Conservation (phyloP, 2,329 filamentous ascomycete species). For the Exophiala sp. region DNA sequence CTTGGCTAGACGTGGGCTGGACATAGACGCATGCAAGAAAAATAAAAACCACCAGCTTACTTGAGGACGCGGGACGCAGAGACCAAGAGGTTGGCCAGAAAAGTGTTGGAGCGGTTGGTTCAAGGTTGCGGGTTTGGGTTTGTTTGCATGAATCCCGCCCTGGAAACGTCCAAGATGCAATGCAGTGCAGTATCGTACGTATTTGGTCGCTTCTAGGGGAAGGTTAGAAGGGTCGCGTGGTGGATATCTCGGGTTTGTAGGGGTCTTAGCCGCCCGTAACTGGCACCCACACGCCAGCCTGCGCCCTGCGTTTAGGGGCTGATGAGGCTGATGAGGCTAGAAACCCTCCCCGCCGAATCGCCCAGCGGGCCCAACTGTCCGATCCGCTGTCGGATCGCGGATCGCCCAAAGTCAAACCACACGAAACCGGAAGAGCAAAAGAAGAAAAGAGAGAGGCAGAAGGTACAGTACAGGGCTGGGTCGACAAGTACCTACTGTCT, state of each 20-base stretch:
- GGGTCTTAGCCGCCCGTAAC: background rate
- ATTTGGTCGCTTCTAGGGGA: too few species aligned
- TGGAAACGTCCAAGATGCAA: background rate
- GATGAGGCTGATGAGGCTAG: background rate
- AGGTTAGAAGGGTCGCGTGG: background rate
- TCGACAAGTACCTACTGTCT: too few species aligned
- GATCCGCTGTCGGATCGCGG: slow-evolving; percentile 3
- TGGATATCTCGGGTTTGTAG: background rate
- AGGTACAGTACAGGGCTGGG: background rate
- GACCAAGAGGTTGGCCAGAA: background rate
- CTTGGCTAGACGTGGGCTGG: background rate
- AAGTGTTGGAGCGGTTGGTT: background rate
- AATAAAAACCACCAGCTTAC: background rate
- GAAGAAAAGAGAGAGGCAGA: background rate
- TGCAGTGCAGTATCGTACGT: too few species aligned
- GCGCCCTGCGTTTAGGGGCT: background rate
- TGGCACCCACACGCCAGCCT: background rate
- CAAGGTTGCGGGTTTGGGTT: background rate
- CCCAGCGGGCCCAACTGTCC: slow-evolving; percentile 5
- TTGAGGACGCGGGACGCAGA: background rate
- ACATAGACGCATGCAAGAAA: background rate
- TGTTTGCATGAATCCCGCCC: background rate
- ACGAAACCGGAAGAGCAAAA: background rate
- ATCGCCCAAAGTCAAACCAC: slow-evolving; percentile 1
- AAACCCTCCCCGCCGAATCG: background rate